Base-by-base conservation (phyloP, 208 protist genomes). In the Blechomonas ayalai region DNA sequence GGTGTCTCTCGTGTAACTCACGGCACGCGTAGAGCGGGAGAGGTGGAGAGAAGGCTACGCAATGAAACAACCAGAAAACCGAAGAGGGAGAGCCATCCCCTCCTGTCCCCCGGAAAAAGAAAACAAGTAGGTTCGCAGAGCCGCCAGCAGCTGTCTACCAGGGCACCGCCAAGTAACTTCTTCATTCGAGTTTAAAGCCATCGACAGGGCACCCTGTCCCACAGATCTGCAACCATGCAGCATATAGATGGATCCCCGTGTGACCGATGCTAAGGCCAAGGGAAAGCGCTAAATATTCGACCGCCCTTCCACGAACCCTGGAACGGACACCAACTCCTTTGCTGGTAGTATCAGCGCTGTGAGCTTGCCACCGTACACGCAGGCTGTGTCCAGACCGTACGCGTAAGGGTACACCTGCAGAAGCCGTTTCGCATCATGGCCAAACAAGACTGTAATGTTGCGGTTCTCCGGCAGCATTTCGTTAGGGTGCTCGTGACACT, bases 371-470 rank as follows among this genome's bases (percentile, higher is more conserved):
- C 77, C 82, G 38, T 86, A 88, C 22, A 52, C 62, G 45, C 82
- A 91, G 26, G 74, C 64, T 0, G 59, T 82, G 48, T 95, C 82
- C 4, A 95, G 50, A 6, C 86, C 86, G 36, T 82, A 61, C 4
- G 77, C 73, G 52, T 67, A 73, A 3, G 59, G 51, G n/a, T 82
- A 25, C 23, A 66, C 25, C 55, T 95, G 76, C 53, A 91, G 52
- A 10, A 62, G 46, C 2, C 73, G 45, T 38, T 79, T 71, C 34
- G 82, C 82, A 46, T 95, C 80, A 47, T 91, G 86, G 7, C 82
- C 86, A 62, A 77, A 95, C 3, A 68, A 48, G 20, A 82, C 49
- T 0, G 55, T 77, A 16, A 52, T 34, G 31, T n/a, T n/a, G n/a
- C n/a, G n/a, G n/a, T n/a, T 2, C 24, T 39, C 23, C 2, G 28